phyloP scores from a whole-genome alignment of 805 yeast species.

The Zygosaccharomyces pseudorouxii region DNA sequence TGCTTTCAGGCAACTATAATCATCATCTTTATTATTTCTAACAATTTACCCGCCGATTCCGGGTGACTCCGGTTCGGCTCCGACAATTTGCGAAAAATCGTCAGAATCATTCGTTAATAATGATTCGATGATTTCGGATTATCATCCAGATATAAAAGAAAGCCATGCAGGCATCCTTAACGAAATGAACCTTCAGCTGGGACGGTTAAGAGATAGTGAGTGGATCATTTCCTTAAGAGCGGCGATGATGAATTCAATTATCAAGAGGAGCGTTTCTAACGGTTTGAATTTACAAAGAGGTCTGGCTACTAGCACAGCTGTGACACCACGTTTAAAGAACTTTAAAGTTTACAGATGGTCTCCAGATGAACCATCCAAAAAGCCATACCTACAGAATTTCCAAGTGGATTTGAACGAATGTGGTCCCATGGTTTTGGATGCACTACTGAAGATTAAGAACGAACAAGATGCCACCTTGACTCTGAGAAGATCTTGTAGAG shows the following conservation, averaged over 20 bases:
- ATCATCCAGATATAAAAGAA: background rate
- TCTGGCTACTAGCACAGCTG: constrained; percentile 39
- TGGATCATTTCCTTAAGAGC: background rate
- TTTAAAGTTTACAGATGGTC: constrained; percentile 97
- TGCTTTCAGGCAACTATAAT: too few relatives aligned
- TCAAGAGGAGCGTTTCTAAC: constrained; percentile 10
- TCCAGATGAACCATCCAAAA: constrained; percentile 91
- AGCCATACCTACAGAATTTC: constrained; percentile 82
- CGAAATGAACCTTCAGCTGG: background rate
- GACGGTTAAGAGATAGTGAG: background rate
- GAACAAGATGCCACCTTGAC: constrained; percentile 96
- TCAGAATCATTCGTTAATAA: background rate
- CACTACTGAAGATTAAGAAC: constrained; percentile 87
- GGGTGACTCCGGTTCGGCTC: constrained; percentile 6
- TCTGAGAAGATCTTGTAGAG: constrained; percentile 97
- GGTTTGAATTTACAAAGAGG: constrained; percentile 19
- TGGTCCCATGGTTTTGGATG: constrained; percentile 98
- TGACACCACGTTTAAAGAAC: constrained; percentile 62
- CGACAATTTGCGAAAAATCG: constrained; percentile 5
- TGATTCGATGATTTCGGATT: background rate
- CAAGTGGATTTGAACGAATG: constrained; percentile 82
- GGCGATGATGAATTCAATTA: constrained; percentile 1
- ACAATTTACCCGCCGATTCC: background rate
- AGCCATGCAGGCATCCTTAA: background rate
- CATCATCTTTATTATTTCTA: background rate